phyloP scores from a whole-genome alignment of 1,139 yeast genomes.

The Suhomyces ambrosiae region DNA sequence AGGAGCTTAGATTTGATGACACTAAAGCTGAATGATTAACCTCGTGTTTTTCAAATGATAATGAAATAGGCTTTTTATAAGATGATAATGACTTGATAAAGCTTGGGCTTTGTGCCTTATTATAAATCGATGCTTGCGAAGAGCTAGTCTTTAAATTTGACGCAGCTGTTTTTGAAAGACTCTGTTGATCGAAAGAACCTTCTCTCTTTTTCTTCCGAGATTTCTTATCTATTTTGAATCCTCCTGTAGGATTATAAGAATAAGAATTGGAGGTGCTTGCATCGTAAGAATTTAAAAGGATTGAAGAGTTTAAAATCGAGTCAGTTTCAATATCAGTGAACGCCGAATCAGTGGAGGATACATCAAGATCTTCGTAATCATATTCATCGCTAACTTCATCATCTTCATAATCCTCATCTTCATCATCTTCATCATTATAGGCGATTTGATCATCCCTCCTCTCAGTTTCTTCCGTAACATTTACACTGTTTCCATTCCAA shows the following conservation, averaged over 20 bases:
- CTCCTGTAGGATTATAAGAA: slow-evolving; percentile 18
- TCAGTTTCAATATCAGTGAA: slow-evolving; percentile 49
- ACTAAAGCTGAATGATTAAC: slow-evolving; percentile 7
- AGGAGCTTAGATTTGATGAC: slow-evolving; percentile 39
- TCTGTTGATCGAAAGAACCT: slow-evolving; percentile 24
- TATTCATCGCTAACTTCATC: slow-evolving; percentile 13
- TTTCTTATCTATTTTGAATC: slow-evolving; percentile 17
- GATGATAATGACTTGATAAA: slow-evolving; percentile 3
- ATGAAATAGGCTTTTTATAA: slow-evolving; percentile 10
- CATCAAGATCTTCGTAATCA: slow-evolving; percentile 23
- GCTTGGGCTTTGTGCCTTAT: slow-evolving; percentile 2
- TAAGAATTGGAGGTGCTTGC: slow-evolving; percentile 17
- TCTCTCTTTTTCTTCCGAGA: slow-evolving; percentile 22
- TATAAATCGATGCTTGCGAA: slow-evolving; percentile 13
- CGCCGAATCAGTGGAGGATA: slow-evolving; percentile 43
- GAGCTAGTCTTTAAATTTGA: slow-evolving; percentile 9
- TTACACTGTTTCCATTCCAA: slow-evolving; percentile 10
- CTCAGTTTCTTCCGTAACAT: not conserved
- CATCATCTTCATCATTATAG: slow-evolving; percentile 16
- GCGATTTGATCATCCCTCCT: slow-evolving; percentile 8
- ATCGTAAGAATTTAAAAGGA: slow-evolving; percentile 30
- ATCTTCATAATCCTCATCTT: slow-evolving; percentile 12
- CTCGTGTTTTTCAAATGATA: slow-evolving; percentile 31
- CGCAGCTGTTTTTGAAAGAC: slow-evolving; percentile 17
- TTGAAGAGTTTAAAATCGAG: slow-evolving; percentile 38